Conservation (phyloP, 768 basidiomycete species). For the Mrakia blollopis region DNA sequence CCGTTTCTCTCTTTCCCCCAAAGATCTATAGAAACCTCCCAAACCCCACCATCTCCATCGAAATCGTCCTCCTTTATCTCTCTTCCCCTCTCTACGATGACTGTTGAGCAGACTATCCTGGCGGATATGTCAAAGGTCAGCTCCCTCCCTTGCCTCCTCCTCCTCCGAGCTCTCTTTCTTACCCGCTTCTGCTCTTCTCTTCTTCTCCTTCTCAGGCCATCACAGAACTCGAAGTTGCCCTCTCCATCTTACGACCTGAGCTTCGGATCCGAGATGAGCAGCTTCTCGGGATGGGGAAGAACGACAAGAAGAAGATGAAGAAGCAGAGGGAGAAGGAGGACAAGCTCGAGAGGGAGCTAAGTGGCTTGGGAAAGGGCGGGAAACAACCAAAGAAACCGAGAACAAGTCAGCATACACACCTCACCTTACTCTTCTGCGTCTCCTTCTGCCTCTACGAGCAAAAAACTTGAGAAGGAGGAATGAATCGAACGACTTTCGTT, state of each 20-base stretch:
- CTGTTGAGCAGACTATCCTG: not conserved
- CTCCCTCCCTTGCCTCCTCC: not conserved
- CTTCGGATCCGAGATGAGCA: not conserved
- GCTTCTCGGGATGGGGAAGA: not conserved
- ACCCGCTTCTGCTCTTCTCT: not conserved
- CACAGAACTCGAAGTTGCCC: slow-evolving; percentile 31
- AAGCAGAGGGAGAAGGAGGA: slow-evolving; percentile 5
- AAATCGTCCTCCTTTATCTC: not conserved
- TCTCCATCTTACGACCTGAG: slow-evolving; percentile 26
- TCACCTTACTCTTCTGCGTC: not conserved
- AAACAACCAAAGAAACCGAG: slow-evolving; percentile 16
- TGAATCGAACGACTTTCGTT: not conserved
- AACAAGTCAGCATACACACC: slow-evolving; percentile 5
- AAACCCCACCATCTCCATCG: not conserved
- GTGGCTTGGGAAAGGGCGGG: not conserved
- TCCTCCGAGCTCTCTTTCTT: not conserved
- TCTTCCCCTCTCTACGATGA: not conserved
- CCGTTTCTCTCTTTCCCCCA: not conserved
- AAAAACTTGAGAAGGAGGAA: not conserved
- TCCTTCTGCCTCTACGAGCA: not conserved
- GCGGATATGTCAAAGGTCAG: not conserved
- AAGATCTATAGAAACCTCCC: not conserved
- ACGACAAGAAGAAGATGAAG: slow-evolving; percentile 23
- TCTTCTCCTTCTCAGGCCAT: slow-evolving; percentile 17
- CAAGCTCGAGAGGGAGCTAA: not conserved